Percentiles rank a stretch among this genome's conserved stretches.
Conservation (phyloP, 192 early-diverging fungal species). For the Gigaspora rosea region DNA sequence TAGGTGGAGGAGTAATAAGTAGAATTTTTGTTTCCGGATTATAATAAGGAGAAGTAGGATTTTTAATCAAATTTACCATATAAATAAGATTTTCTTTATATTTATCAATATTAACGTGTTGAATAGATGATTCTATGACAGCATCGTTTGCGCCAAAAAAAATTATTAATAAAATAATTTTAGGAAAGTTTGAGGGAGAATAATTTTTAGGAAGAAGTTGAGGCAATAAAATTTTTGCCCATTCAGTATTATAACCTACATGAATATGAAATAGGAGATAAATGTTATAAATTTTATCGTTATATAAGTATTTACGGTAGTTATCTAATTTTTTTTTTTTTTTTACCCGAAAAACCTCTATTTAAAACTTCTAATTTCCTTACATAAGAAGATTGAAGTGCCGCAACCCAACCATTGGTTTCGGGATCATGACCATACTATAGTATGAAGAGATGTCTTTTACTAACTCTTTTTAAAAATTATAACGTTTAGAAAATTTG, state of each 20-base stretch:
- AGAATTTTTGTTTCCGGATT: constrained; percentile 65
- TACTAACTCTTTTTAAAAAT: neutral
- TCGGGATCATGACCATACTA: neutral
- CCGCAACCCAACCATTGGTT: constrained; percentile 8
- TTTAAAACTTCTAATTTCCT: constrained; percentile 69
- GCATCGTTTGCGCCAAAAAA: constrained; percentile 88
- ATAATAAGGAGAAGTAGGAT: constrained; percentile 52
- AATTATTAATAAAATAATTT: constrained; percentile 64
- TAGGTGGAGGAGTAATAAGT: constrained; percentile 70
- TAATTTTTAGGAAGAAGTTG: constrained; percentile 54
- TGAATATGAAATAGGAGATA: neutral
- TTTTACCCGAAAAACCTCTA: constrained; percentile 74
- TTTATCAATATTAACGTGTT: constrained; percentile 62
- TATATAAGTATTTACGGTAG: neutral
- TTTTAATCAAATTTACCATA: constrained; percentile 59
- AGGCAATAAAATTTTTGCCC: constrained; percentile 54
- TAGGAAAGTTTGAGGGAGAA: constrained; percentile 27
- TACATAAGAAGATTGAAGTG: neutral
- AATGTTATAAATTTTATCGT: neutral
- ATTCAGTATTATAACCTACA: constrained; percentile 69
- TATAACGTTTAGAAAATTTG: neutral
- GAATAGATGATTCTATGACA: constrained; percentile 43
- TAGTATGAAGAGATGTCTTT: no score
- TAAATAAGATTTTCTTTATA: constrained; percentile 63
- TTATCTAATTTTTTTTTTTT: neutral